Percentiles rank a stretch among this genome's conserved stretches.
Conservation (phyloP, 1,284 basidiomycete genomes). For the Melampsora occidentalis region DNA sequence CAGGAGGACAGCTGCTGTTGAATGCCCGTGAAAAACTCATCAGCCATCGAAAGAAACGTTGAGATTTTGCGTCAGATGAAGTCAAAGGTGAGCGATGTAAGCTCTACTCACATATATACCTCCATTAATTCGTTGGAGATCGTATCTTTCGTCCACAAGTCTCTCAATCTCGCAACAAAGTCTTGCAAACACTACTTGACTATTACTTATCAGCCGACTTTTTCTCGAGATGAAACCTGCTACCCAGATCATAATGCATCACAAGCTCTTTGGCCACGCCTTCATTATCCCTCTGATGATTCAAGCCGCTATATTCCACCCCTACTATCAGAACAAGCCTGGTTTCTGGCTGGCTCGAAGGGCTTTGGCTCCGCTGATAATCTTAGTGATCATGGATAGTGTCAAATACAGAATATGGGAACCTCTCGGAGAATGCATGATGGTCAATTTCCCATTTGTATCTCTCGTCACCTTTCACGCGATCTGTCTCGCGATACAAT, state of each 20-base stretch:
- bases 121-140: no score
- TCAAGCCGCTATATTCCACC: constrained; percentile 39
- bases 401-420: constrained; percentile 30
- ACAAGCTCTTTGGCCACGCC: constrained; percentile 29
- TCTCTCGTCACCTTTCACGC: constrained; percentile 38
- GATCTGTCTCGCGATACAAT: constrained; percentile 29
- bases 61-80: no score
- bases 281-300: constrained; percentile 33
- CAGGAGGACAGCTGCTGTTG: no score
- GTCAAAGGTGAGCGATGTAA: no score
- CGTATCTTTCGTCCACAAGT: no score
- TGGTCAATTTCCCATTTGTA: constrained; percentile 28
- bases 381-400: constrained; percentile 25
- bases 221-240: no score
- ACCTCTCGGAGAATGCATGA: constrained; percentile 37
- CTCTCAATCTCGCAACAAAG: no score
- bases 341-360: constrained; percentile 17
- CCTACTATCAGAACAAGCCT: constrained; percentile 37
- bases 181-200: no score
- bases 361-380: constrained; percentile 17
- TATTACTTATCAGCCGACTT: no score
- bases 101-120: no score
- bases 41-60: no score
- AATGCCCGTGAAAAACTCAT: no score
- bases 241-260: constrained; percentile 5